Evolutionary conservation across 768 basidiomycete species (phyloP).

Genomic region (Agaricus sinodeliciosus): DNA sequence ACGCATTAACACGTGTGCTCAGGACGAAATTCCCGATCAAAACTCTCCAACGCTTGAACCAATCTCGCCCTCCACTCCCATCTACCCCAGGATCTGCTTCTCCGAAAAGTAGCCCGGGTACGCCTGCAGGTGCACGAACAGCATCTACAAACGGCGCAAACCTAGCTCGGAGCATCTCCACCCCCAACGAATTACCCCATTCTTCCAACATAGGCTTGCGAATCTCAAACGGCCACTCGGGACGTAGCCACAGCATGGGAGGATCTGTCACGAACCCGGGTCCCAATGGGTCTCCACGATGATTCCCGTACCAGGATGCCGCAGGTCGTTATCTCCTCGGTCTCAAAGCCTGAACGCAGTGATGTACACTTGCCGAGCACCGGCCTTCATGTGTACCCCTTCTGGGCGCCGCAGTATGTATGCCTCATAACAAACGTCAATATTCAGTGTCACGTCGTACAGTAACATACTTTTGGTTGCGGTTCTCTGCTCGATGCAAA

Average conservation of each 20-base stretch:
- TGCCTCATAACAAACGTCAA: conserved; percentile 20
- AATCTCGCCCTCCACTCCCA: conserved; percentile 25
- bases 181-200: conserved; percentile 5
- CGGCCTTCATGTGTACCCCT: conserved; percentile 11
- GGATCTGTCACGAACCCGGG: conserved; percentile 4
- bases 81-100: conserved; percentile 13
- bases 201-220: conserved; percentile 7
- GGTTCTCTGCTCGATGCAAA: conserved; percentile 50
- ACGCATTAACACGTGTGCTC: conserved; percentile 10
- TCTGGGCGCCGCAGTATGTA: conserved; percentile 36
- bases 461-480: conserved; percentile 49
- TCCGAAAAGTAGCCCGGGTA: conserved; percentile 4
- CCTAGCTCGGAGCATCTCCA: conserved; percentile 2
- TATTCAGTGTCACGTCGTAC: neutral
- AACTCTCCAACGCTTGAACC: conserved; percentile 75
- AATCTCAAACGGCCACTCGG: conserved; percentile 4
- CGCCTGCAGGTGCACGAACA: neutral
- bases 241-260: conserved; percentile 7
- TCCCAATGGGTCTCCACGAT: conserved; percentile 8
- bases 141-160: conserved; percentile 2
- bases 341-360: conserved; percentile 32
- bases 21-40: conserved; percentile 96
- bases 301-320: neutral
- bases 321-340: conserved; percentile 4
- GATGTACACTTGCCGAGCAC: conserved; percentile 45